A percentile compares a stretch with the other conserved stretches of the same genome.
Evolutionary conservation across 352 stramenopile genomes (phyloP).

Genomic region (Phytophthora colocasiae): DNA sequence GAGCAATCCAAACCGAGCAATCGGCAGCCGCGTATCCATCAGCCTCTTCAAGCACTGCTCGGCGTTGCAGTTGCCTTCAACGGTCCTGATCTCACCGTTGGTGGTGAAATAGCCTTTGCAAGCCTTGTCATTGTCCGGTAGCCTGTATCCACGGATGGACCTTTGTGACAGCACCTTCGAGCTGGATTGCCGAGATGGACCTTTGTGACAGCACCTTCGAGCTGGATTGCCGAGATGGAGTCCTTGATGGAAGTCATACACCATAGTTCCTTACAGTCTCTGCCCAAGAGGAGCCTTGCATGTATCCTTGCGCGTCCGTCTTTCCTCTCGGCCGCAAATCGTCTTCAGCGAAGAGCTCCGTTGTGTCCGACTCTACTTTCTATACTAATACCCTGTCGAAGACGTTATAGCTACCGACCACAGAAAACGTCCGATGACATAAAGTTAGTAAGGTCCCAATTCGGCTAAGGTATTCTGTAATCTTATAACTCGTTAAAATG

Average conservation of each 20-base stretch:
- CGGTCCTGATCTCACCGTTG: neutral
- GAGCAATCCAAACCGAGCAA: slow-evolving; percentile 10
- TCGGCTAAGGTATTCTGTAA: slow-evolving; percentile 1
- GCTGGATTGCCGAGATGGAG: neutral
- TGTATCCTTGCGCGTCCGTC: slow-evolving; percentile 32
- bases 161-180: slow-evolving; percentile 5
- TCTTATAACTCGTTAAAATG: neutral
- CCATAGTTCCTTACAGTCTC: slow-evolving; percentile 9
- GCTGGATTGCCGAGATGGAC: neutral
- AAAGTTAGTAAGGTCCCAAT: neutral
- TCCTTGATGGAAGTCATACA: neutral
- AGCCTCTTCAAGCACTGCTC: neutral
- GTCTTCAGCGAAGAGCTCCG: slow-evolving; percentile 22
- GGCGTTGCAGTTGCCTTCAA: slow-evolving; percentile 8
- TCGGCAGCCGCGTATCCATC: slow-evolving; percentile 7
- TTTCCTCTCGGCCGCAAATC: slow-evolving; percentile 27
- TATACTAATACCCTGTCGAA: neutral
- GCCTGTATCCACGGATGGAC: slow-evolving; percentile 8
- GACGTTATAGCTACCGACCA: neutral
- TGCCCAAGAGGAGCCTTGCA: slow-evolving; percentile 5
- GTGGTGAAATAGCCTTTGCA: no score
- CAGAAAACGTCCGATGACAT: neutral
- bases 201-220: slow-evolving; percentile 5
- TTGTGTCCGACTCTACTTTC: neutral
- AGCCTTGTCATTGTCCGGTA: neutral